Evolutionary conservation across 2,329 filamentous ascomycete genomes (phyloP), one percentile per base, ranked within the genome.

Genomic region (Lasiodiplodia theobromae): DNA sequence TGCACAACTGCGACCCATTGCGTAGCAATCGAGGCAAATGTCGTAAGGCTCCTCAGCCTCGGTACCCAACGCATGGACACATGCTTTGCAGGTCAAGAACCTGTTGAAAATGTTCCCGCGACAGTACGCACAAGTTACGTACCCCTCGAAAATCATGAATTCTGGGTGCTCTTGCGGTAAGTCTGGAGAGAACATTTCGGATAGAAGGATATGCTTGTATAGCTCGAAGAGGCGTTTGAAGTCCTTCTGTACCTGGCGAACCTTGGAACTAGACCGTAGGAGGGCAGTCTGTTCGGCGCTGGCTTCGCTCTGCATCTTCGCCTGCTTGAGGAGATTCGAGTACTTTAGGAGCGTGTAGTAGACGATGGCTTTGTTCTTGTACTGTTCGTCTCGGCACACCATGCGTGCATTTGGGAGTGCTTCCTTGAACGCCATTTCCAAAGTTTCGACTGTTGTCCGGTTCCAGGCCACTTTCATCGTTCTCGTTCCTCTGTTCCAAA

Each of bases 381-480:
- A 99, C 78, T 98, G 95, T 78, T 99, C 96, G 73, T 99, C 96
- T 47, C 96, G 91, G 77, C 96, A 98, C 2, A 98, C 95, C 73
- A 97, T 88, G 14, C 94, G 88, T 11, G 94, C 93, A 73, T 94
- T 93, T 0, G 94, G 94, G 2, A 99, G 85, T 0, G 95, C 94
- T 81, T 98, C 96, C 69, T 89, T 87, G 23, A 98, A 79, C 0
- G 95, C 96, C 78, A 96, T 84, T 71, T 95, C 91, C 3, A 99
- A 85, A 0, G 96, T 98, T 75, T 98, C 94, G 2, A 92, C 91
- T 0, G 94, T 97, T 0, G 93, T 97, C 31, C 96, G 88, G 78
- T 99, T 99, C 96, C 96, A 99, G 0, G 96, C 96, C 8, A 97
- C 94, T 78, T 99, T 99, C 87, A 98, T 93, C 0, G 96, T 99